Base-by-base conservation (phyloP, 1,284 basidiomycete species). In the Athelia psychrophila region DNA sequence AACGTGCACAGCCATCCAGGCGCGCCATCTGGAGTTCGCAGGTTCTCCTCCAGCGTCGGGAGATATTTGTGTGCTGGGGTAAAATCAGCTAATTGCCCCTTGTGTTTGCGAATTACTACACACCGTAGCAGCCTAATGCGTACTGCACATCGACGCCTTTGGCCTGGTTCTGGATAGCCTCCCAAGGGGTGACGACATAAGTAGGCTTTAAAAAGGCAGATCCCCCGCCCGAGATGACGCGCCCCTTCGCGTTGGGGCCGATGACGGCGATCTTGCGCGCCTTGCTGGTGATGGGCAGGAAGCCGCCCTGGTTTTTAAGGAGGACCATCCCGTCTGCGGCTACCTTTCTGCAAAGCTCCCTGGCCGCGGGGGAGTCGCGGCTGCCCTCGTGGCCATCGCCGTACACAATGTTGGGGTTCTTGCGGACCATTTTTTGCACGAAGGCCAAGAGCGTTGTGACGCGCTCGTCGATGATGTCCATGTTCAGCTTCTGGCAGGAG, bases 221-320 rank as follows among this genome's bases (percentile, higher is more conserved):
- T 6, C 90, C 90, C 19, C 89, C 90, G 20, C 90, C 90, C 23
- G 85, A 86, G 30, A 86, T 78, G 13, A 86, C 75, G 30, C 78
- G 66, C 40, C 78, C 78, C 58, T 82, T 80, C 19, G 84, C 86
- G 63, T 88, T 90, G 0, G 85, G 83, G 3, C 90, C 90, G 38
- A 92, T 83, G 49, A 92, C 79, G 0, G 85, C 86, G 49, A 91
- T 72, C 59, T 77, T 83, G 63, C 79, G 80, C 44, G 79, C 61
- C 51, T 68, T 73, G 3, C 70, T 63, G 24, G 65, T 68, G 16
- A 91, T 66, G 10, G 89, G 89, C 0, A 91, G 68, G 2, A 86
- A 58, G 2, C 67, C 55, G 16, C 64, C 62, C n/a, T 79, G 68
- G 62, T 92, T 91, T 70, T 87, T 87, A 52, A 91, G 70, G 25